Conservation (phyloP, 306 rosid species). For the Pyrus bretschneideri region DNA sequence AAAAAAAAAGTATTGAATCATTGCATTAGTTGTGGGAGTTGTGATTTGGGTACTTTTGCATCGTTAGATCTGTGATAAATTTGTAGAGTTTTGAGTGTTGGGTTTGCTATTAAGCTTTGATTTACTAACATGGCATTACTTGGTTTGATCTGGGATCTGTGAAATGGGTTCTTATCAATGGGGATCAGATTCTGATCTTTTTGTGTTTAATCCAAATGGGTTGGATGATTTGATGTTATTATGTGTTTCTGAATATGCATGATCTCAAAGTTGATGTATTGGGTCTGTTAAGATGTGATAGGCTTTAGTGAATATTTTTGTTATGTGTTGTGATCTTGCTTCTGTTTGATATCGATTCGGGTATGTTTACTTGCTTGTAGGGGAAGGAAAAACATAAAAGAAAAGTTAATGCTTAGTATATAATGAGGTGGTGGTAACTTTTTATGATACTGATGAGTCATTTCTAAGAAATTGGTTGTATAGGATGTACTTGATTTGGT, state of each 20-base stretch:
- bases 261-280: slow-evolving; percentile 8
- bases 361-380: not conserved
- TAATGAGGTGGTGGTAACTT: not conserved
- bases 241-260: slow-evolving; percentile 4
- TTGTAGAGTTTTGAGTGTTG: not conserved
- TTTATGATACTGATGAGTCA: not conserved
- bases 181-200: slow-evolving; percentile 41
- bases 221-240: not conserved
- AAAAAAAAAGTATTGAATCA: not conserved
- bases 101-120: not conserved
- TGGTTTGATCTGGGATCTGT: slow-evolving; percentile 7
- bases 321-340: not conserved
- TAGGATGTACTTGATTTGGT: not conserved
- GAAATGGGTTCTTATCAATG: slow-evolving; percentile 6
- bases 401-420: not conserved
- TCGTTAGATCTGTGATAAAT: slow-evolving; percentile 43
- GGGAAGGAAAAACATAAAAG: not conserved
- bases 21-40: slow-evolving; percentile 7
- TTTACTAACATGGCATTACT: not conserved
- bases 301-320: slow-evolving; percentile 1
- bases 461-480: not conserved
- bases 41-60: slow-evolving; percentile 23
- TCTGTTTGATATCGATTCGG: not conserved
- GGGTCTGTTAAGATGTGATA: slow-evolving; percentile 1
- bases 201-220: not conserved